Base-by-base conservation (phyloP, 1,284 basidiomycete genomes). In the Pseudozyma sp. region DNA sequence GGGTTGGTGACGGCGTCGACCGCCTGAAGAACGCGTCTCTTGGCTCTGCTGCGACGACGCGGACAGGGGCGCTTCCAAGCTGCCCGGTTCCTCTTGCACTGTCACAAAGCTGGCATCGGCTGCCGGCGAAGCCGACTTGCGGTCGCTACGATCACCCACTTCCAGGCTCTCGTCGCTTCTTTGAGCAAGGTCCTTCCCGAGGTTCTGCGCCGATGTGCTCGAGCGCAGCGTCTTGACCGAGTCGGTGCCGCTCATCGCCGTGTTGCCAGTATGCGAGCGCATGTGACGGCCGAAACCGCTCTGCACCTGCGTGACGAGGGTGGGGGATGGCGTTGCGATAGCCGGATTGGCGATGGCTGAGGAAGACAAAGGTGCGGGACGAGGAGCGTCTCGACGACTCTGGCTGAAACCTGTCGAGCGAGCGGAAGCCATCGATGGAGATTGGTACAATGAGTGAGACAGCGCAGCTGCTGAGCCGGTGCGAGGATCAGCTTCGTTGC, bases 171-270 rank as follows among this genome's bases (percentile, higher is more conserved):
- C 40, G 50, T 11, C 35, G 30, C 47, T 61, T 43, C 8, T 48
- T 19, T 40, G 42, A 4, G 54, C 40, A 19, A 35, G 49, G 51
- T 53, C 46, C 31, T 67, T 61, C 24, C 48, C 39, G 16, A 79
- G 67, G 29, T 79, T 72, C 43, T 79, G 77, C 39, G 70, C 62
- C 51, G 77, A 79, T 5, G 77, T 78, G 48, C 71, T 56, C 11
- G 75, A 59, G 13, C 72, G 66, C 24, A 79, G 77, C 8, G 77
- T 79, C 33, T 74, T 46, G 34, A 78, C 57, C n/a, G 77, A 79
- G 14, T 75, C 70, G 30, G 70, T 49, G 11, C 52, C 66, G 34
- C 61, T 72, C 35, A 59, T 37, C 5, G 66, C 57, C 8, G 56
- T 68, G 42, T 61, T 69, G 43, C 62, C 50, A 6, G 74, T 76